Evolutionary conservation across 225 moss, liverwort and hornwort species (phyloP).

Genomic region (Ulota crispa): DNA sequence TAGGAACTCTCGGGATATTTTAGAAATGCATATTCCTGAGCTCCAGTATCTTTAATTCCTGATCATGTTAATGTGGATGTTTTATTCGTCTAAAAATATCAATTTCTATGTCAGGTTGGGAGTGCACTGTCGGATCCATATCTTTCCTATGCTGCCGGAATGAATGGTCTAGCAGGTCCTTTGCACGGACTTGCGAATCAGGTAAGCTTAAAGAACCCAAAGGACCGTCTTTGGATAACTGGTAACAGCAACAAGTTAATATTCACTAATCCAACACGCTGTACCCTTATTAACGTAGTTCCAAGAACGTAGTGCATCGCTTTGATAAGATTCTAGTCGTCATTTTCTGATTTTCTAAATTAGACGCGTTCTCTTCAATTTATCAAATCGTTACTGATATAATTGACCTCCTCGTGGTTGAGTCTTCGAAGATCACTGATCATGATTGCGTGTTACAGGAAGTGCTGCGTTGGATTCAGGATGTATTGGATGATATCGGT

Average conservation of each 20-base stretch:
- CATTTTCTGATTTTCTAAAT: not conserved
- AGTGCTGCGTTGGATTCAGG: constrained; percentile 76
- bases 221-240: not conserved
- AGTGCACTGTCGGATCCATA: constrained; percentile 87
- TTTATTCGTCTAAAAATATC: not conserved
- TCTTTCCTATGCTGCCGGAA: constrained; percentile 78
- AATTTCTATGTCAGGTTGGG: constrained; percentile 47
- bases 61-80: not conserved
- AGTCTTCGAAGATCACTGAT: not conserved
- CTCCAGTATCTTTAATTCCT: not conserved
- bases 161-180: constrained; percentile 78
- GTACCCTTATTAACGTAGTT: not conserved
- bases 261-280: not conserved
- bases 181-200: constrained; percentile 85
- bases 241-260: not conserved
- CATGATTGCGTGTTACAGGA: constrained; percentile 23
- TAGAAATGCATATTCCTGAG: not conserved
- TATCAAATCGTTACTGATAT: constrained; percentile 34
- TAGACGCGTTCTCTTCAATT: not conserved
- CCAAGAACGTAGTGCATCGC: too few species aligned
- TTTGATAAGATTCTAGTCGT: not conserved
- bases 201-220: constrained; percentile 15
- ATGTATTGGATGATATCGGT: constrained; percentile 65
- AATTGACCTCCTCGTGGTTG: not conserved
- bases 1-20: not conserved